Conservation (phyloP, 352 stramenopile genomes). For the Globisporangium cederbergense region DNA sequence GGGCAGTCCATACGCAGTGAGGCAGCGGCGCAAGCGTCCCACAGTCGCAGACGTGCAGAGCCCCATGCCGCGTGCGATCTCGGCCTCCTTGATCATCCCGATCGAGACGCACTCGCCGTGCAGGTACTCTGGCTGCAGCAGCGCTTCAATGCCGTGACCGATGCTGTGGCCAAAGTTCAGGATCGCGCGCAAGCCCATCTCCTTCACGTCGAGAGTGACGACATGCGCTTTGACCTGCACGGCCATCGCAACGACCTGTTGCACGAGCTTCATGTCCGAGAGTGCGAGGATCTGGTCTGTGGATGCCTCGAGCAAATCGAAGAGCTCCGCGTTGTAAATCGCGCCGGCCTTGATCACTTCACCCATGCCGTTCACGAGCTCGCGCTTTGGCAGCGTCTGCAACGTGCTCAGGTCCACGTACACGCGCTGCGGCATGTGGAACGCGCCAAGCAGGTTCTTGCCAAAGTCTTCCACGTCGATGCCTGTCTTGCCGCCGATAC, state of each 20-base stretch:
- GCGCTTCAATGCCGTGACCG: slow-evolving; percentile 97
- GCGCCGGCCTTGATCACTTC: slow-evolving; percentile 98
- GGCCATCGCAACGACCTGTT: slow-evolving; percentile 58
- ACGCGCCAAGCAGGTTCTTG: slow-evolving; percentile 99
- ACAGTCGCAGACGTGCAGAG: slow-evolving; percentile 69
- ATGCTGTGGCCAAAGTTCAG: slow-evolving; percentile 99
- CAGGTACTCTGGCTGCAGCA: slow-evolving; percentile 93
- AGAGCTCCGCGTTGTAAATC: slow-evolving; percentile 93
- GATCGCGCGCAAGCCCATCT: slow-evolving; percentile 94
- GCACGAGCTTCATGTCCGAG: slow-evolving; percentile 60
- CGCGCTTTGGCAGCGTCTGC: slow-evolving; percentile 93
- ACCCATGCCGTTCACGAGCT: slow-evolving; percentile 93
- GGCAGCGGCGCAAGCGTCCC: slow-evolving; percentile 58
- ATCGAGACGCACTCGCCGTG: slow-evolving; percentile 97
- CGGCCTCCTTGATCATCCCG: slow-evolving; percentile 95
- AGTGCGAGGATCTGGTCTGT: slow-evolving; percentile 78
- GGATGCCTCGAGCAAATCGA: slow-evolving; percentile 91
- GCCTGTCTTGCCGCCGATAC: slow-evolving; percentile 97
- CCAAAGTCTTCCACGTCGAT: slow-evolving; percentile 92
- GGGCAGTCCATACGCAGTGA: slow-evolving; percentile 67
- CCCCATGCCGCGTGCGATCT: slow-evolving; percentile 87
- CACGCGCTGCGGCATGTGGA: slow-evolving; percentile 97
- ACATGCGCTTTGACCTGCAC: slow-evolving; percentile 95
- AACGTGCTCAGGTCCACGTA: slow-evolving; percentile 95
- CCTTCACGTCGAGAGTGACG: slow-evolving; percentile 94